phyloP scores from a whole-genome alignment of 2,329 filamentous ascomycete genomes.

The Trichoderma polysporum region DNA sequence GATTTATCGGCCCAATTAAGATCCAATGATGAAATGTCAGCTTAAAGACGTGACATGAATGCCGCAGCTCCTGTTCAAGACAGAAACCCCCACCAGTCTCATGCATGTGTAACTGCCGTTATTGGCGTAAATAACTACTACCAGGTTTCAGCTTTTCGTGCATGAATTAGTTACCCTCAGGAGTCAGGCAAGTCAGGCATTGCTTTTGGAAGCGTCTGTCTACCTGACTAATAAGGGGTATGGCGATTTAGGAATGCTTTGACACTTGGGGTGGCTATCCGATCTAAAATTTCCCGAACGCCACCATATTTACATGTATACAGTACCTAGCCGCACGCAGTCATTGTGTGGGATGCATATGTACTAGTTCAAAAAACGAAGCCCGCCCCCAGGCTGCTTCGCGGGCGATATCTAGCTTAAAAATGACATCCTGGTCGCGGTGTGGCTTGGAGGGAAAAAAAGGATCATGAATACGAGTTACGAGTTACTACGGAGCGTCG shows the following conservation, averaged over 20 bases:
- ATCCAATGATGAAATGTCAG: no score
- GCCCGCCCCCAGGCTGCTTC: not conserved
- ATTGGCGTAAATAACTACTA: not conserved
- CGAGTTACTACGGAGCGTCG: not conserved
- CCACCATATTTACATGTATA: not conserved
- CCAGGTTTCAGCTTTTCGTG: no score
- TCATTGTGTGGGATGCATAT: fast-evolving
- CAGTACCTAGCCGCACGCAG: not conserved
- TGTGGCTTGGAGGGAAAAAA: conserved; percentile 1
- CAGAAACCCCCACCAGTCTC: not conserved
- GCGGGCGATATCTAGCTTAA: not conserved
- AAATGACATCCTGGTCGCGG: conserved; percentile 6
- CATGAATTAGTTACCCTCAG: not conserved
- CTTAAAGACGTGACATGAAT: not conserved
- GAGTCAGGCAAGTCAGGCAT: not conserved
- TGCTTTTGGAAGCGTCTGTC: not conserved
- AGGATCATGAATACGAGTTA: not conserved
- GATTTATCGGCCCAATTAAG: no score
- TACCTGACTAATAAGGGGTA: not conserved
- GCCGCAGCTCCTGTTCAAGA: not conserved
- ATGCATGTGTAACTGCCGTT: not conserved
- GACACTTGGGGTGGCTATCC: not conserved
- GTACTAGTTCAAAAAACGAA: not conserved
- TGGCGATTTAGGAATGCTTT: not conserved
- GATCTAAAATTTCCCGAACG: not conserved